Evolutionary conservation across 345 rosid genomes (phyloP).

Genomic region (Corchorus capsularis): DNA sequence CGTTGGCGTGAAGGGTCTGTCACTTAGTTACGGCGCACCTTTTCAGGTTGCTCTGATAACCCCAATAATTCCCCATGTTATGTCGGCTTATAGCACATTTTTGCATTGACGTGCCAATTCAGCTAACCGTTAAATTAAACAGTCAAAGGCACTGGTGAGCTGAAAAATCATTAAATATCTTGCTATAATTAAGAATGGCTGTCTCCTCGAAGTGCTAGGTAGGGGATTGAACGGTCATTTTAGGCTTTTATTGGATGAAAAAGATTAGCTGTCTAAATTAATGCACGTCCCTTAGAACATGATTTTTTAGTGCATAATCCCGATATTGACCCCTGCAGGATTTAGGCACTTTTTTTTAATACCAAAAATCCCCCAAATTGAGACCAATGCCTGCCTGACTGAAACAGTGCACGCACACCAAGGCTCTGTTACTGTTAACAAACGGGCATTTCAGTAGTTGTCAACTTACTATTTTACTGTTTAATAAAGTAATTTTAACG

Average conservation of each 20-base stretch:
- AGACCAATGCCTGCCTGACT: neutral
- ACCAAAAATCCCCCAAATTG: conserved; percentile 11
- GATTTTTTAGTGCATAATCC: neutral
- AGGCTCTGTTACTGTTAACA: neutral
- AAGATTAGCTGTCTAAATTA: neutral
- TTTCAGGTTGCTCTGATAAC: neutral
- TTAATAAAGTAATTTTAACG: conserved; percentile 23
- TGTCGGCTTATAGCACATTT: neutral
- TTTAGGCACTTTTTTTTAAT: neutral
- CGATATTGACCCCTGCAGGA: neutral
- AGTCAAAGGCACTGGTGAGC: neutral
- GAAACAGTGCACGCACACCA: neutral
- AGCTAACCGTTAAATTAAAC: neutral
- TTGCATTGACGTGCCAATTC: neutral
- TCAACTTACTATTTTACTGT: neutral
- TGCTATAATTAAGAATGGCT: neutral
- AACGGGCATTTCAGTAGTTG: neutral
- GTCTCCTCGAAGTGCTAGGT: neutral
- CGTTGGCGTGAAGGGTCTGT: conserved; percentile 13
- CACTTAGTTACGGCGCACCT: neutral
- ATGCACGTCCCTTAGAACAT: conserved; percentile 4
- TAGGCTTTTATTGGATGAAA: neutral
- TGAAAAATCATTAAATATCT: neutral
- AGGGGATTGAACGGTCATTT: conserved; percentile 10
- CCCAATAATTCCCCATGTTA: neutral